These are phyloP conservation scores for Aplosporella prunicola DNA, from an alignment of 2,329 filamentous ascomycete species.

Conservation along the genomic window DNA sequence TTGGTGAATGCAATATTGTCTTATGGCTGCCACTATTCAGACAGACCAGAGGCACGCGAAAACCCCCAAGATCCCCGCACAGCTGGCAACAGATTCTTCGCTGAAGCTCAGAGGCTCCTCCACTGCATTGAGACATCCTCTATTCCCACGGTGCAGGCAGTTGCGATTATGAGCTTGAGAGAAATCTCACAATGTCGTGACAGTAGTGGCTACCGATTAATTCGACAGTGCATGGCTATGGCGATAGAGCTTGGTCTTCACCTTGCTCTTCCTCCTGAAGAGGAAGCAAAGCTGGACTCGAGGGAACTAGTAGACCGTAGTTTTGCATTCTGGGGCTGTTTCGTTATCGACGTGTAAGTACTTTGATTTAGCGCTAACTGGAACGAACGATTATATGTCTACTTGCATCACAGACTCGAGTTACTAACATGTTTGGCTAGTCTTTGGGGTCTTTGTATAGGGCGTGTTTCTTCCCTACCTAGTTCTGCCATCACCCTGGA, in stretches of 20 bases:
- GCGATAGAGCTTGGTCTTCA: slow-evolving; percentile 65
- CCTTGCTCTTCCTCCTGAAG: slow-evolving; percentile 28
- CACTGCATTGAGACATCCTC: slow-evolving; percentile 48
- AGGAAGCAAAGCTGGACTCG: slow-evolving; percentile 23
- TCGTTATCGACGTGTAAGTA: slow-evolving; percentile 39
- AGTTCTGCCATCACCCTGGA: slow-evolving; percentile 40
- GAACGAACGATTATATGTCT: too few relatives aligned
- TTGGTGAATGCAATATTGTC: slow-evolving; percentile 58
- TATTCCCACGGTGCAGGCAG: slow-evolving; percentile 63
- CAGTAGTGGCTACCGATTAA: slow-evolving; percentile 63
- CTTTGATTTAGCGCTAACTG: too few relatives aligned
- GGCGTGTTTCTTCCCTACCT: slow-evolving; percentile 39
- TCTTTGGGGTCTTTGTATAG: slow-evolving; percentile 37
- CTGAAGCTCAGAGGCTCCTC: slow-evolving; percentile 55
- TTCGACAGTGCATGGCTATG: slow-evolving; percentile 61
- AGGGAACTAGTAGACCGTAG: slow-evolving; percentile 40
- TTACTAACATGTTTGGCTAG: slow-evolving; percentile 19
- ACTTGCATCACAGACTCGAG: too few relatives aligned
- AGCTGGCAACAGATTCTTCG: slow-evolving; percentile 66
- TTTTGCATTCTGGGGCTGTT: slow-evolving; percentile 46
- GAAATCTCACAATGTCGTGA: slow-evolving; percentile 56
- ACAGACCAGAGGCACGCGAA: slow-evolving; percentile 53
- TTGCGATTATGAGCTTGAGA: slow-evolving; percentile 66
- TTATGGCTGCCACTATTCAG: slow-evolving; percentile 60
- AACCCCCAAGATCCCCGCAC: slow-evolving; percentile 53